Evolutionary conservation across 108 stramenopile genomes (phyloP).

Genomic region (Parietichytrium sp.): DNA sequence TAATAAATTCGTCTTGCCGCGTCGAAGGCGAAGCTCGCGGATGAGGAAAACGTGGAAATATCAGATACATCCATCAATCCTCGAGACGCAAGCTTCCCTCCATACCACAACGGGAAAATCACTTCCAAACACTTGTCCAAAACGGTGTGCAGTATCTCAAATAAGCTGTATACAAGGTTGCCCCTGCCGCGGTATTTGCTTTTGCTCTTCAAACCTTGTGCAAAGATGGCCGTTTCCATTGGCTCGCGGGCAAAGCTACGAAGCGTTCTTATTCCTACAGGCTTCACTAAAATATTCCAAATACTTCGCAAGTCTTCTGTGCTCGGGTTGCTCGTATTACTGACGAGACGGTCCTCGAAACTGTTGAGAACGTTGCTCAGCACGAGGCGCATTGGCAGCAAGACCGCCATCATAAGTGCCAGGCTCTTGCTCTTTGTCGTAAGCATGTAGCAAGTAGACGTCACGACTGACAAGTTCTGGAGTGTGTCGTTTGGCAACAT

Average conservation of each 20-base stretch:
- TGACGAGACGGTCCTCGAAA: not conserved
- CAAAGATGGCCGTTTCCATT: slow-evolving; percentile 16
- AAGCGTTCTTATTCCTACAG: not conserved
- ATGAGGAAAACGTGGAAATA: not conserved
- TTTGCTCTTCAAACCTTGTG: slow-evolving; percentile 21
- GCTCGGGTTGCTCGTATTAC: not conserved
- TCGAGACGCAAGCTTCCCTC: slow-evolving; percentile 25
- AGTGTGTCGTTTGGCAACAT: slow-evolving; percentile 15
- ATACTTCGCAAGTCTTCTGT: too few relatives aligned
- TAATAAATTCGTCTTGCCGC: not conserved
- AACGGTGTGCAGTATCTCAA: slow-evolving; percentile 29
- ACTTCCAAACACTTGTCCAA: slow-evolving; percentile 11
- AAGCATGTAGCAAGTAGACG: not conserved
- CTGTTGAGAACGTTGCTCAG: not conserved
- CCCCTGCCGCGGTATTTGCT: not conserved
- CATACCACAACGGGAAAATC: slow-evolving; percentile 6
- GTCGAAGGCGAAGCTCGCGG: slow-evolving; percentile 9
- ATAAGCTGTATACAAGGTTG: slow-evolving; percentile 20
- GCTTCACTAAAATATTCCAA: slow-evolving; percentile 17
- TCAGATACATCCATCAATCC: slow-evolving; percentile 22
- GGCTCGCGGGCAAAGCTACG: slow-evolving; percentile 26
- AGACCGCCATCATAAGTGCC: not conserved
- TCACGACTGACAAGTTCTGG: slow-evolving; percentile 6
- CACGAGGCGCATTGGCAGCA: slow-evolving; percentile 9
- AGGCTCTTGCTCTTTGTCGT: not conserved